phyloP scores from a whole-genome alignment of 1,139 yeast genomes.

The Tardiomyces blankii region DNA sequence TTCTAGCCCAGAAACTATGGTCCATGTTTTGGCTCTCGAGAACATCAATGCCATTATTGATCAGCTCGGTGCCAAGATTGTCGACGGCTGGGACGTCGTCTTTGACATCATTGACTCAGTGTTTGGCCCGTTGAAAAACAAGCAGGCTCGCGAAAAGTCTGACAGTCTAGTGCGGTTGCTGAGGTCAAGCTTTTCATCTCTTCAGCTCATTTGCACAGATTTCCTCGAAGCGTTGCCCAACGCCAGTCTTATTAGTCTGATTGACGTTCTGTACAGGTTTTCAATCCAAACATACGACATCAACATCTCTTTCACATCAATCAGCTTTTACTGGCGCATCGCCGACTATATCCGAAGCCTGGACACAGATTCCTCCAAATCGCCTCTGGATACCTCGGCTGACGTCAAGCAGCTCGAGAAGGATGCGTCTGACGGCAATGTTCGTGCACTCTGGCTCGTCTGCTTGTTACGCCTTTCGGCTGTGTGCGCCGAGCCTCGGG shows the following conservation, averaged over 20 bases:
- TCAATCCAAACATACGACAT: conserved; percentile 60
- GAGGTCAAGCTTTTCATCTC: conserved; percentile 63
- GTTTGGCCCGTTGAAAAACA: conserved; percentile 25
- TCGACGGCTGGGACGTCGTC: conserved; percentile 61
- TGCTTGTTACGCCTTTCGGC: conserved; percentile 49
- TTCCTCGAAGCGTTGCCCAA: conserved; percentile 60
- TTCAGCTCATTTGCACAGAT: conserved; percentile 77
- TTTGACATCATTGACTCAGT: conserved; percentile 61
- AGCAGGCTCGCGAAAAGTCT: neutral
- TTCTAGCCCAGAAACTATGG: neutral
- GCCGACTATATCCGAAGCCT: conserved; percentile 55
- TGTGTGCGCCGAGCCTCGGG: conserved; percentile 51
- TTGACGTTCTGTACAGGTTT: conserved; percentile 63
- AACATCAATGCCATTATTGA: neutral
- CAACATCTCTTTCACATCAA: conserved; percentile 81
- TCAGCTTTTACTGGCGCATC: conserved; percentile 84
- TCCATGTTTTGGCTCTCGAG: neutral
- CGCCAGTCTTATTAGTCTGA: conserved; percentile 45
- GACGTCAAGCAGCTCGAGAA: conserved; percentile 1
- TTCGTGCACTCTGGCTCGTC: conserved; percentile 47
- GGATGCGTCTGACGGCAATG: conserved; percentile 5
- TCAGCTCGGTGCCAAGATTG: conserved; percentile 32
- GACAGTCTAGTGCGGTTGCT: conserved; percentile 37
- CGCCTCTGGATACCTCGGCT: neutral
- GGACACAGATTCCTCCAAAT: neutral